These are phyloP conservation scores for Climacium dendroides DNA, from an alignment of 225 moss, liverwort and hornwort genomes.

Conservation along the genomic window DNA sequence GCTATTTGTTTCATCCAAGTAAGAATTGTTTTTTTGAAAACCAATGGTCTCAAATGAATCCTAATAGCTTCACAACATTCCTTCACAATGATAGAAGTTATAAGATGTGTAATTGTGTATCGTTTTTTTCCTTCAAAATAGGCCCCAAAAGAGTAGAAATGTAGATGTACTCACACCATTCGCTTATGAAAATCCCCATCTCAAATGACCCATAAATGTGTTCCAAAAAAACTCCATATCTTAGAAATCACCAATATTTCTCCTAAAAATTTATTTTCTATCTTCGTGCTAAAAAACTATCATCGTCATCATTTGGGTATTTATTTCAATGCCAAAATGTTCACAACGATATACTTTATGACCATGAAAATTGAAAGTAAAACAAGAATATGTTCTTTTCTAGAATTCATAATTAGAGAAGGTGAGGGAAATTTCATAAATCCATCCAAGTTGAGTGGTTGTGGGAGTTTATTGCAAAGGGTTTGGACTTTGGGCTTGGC, in stretches of 20 bases:
- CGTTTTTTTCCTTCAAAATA: too few species aligned
- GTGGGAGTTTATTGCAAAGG: too few species aligned
- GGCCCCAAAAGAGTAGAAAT: too few species aligned
- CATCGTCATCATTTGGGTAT: not conserved
- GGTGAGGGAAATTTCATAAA: not conserved
- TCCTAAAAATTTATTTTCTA: too few species aligned
- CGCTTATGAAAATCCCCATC: accelerated
- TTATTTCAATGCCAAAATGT: not conserved
- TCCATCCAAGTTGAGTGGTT: too few species aligned
- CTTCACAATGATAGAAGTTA: too few species aligned
- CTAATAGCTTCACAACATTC: too few species aligned
- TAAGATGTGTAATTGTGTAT: too few species aligned
- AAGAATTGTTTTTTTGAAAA: too few species aligned
- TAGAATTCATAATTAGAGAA: not conserved
- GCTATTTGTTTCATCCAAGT: too few species aligned
- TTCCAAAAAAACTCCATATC: accelerated
- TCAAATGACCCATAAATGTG: accelerated
- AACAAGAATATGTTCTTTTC: not conserved
- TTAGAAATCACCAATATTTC: not conserved
- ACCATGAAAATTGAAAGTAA: not conserved
- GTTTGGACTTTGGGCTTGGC: not conserved
- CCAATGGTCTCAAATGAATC: too few species aligned
- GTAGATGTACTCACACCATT: too few species aligned
- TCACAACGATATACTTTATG: not conserved
- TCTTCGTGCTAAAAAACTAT: not conserved